Evolutionary conservation across 129 eudicot genomes (phyloP), one percentile per base, ranked within the genome.

Genomic region (Flaveria brownii): DNA sequence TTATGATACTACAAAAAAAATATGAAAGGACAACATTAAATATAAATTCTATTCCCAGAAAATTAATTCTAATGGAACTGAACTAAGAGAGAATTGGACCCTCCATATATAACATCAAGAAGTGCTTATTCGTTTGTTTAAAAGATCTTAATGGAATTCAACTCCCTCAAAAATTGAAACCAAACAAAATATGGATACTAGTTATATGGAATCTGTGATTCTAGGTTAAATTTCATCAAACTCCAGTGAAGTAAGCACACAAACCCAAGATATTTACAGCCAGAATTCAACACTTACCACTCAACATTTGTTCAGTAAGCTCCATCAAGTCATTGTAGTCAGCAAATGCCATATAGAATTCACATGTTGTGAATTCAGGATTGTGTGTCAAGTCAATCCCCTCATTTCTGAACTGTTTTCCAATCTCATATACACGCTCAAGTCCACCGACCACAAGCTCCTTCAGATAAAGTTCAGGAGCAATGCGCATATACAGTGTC

Each of bases 321-420:
- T 84, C 80, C 93, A 91, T 91, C 57, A 93, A 42, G 65, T 93
- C 97, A 75, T 93, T 84, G 85, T 93, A 93, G 70, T 93, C 98
- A 0, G 96, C 97, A 80, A 68, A 91, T 2, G 98, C 97, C 97
- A 88, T 90, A 82, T 93, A 93, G 77, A 93, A 91, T 74, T 93
- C 98, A 39, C 98, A 93, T 1, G 97, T 90, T 0, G 98, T 93
- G 83, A 93, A 93, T 70, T 93, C 98, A 9, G 98, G 98, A 81
- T 90, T 90, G 50, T 93, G 98, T 1, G 98, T 93, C 77, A 93
- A 52, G 78, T 93, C 98, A 72, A 93, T 91, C 16, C 98, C 98
- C 71, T 93, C 97, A 75, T 93, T 93, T 75, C 97, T 87, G 70
- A 90, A 93, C 49, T 90, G 97, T 75, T 91, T 93, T 28, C 98